phyloP scores from a whole-genome alignment of 495 filamentous ascomycete species.

The Talaromyces borbonicus region DNA sequence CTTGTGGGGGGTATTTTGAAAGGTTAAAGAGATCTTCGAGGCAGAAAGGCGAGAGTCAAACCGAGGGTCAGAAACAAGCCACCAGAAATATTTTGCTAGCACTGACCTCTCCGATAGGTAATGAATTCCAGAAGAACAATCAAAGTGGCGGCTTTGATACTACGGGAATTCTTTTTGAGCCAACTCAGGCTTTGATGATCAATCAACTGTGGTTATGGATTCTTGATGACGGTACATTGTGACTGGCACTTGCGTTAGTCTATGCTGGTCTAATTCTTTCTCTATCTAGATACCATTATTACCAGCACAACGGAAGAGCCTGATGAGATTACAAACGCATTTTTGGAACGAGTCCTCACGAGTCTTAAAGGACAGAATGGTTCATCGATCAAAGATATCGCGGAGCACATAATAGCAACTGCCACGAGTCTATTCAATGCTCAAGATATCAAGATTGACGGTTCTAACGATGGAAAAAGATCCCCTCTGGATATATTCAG shows the following conservation, averaged over 20 bases:
- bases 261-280: not conserved
- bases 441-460: not conserved
- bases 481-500: conserved; percentile 12
- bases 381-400: conserved; percentile 1
- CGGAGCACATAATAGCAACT: conserved; percentile 5
- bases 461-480: conserved; percentile 3
- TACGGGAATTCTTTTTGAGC: too few species aligned
- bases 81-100: too few species aligned
- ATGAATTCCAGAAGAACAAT: not conserved
- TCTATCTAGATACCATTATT: conserved; percentile 9
- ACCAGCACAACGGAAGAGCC: conserved; percentile 8
- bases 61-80: not conserved
- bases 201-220: conserved; percentile 16
- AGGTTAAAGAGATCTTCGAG: not conserved
- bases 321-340: not conserved
- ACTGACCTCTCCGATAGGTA: too few species aligned
- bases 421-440: conserved; percentile 4
- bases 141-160: not conserved
- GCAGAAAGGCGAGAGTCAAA: not conserved
- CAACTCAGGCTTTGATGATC: conserved; percentile 10
- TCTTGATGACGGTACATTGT: conserved; percentile 8
- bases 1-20: conserved; percentile 6
- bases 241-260: not conserved
- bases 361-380: conserved; percentile 1
- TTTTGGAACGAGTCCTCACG: conserved; percentile 7